Conservation (phyloP, 1,284 basidiomycete species). For the Veloporphyrellus conicus region DNA sequence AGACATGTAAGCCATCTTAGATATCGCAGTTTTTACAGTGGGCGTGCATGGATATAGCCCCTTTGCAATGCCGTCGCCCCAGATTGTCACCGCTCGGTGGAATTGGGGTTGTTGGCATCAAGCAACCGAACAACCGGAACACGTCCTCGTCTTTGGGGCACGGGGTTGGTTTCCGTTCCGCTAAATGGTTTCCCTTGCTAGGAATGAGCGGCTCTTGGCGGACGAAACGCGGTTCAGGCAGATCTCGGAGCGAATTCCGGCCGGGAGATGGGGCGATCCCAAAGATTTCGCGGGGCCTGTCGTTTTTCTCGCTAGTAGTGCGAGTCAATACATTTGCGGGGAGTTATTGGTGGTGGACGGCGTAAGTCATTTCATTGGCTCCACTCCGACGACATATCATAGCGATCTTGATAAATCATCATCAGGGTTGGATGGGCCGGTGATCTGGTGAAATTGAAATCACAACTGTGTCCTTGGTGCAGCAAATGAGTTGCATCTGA, state of each 20-base stretch:
- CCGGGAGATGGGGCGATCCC: slow-evolving; percentile 84
- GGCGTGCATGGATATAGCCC: neutral
- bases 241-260: slow-evolving; percentile 91
- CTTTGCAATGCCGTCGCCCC: slow-evolving; percentile 5
- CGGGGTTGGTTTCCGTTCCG: slow-evolving; percentile 17
- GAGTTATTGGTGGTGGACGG: slow-evolving; percentile 80
- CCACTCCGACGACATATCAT: slow-evolving; percentile 14
- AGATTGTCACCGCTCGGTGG: slow-evolving; percentile 2
- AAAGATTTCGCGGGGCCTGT: slow-evolving; percentile 86
- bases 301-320: slow-evolving; percentile 84
- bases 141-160: slow-evolving; percentile 8
- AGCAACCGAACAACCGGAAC: neutral
- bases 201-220: slow-evolving; percentile 75
- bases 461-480: neutral
- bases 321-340: slow-evolving; percentile 87
- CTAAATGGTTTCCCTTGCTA: slow-evolving; percentile 31
- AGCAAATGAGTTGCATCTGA: slow-evolving; percentile 3
- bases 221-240: slow-evolving; percentile 77
- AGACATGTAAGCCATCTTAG: slow-evolving; percentile 61
- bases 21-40: slow-evolving; percentile 7
- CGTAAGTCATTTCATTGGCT: slow-evolving; percentile 36
- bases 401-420: slow-evolving; percentile 11
- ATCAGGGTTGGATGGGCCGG: slow-evolving; percentile 66
- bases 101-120: slow-evolving; percentile 10
- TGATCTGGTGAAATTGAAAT: slow-evolving; percentile 23